Percentiles rank a stretch among this genome's conserved stretches.
Evolutionary conservation across 768 basidiomycete species (phyloP).

Genomic region (Neoboletus brunneissimus): DNA sequence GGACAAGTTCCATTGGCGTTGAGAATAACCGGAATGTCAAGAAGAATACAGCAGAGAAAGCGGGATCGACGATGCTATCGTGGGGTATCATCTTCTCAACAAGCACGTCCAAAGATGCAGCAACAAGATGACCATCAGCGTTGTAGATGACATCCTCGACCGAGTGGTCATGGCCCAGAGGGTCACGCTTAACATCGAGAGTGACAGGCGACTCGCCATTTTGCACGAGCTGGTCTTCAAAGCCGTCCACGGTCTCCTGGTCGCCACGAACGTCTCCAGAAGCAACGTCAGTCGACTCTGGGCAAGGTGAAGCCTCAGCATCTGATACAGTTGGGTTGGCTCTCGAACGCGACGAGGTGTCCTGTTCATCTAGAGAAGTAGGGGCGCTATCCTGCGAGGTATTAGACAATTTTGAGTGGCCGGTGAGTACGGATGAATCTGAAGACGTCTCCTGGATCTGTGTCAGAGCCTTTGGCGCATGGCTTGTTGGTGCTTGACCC

Average conservation of each 20-base stretch:
- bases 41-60: conserved; percentile 89
- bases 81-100: conserved; percentile 99
- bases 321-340: conserved; percentile 28
- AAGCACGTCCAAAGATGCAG: conserved; percentile 82
- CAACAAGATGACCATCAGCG: conserved; percentile 83
- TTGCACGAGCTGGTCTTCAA: conserved; percentile 56
- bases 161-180: conserved; percentile 70
- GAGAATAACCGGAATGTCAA: conserved; percentile 93
- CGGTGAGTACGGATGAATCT: conserved; percentile 44
- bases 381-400: conserved; percentile 48
- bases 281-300: conserved; percentile 41
- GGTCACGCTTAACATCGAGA: conserved; percentile 35
- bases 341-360: conserved; percentile 31
- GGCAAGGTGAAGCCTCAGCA: conserved; percentile 28
- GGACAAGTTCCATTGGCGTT: conserved; percentile 70
- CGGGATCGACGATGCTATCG: conserved; percentile 83
- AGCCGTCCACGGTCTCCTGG: conserved; percentile 29
- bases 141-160: conserved; percentile 88
- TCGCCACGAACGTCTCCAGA: conserved; percentile 49
- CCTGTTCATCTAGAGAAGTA: conserved; percentile 48
- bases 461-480: conserved; percentile 12
- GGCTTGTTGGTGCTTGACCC: conserved; percentile 37
- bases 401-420: conserved; percentile 44
- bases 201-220: conserved; percentile 53
- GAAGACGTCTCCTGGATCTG: conserved; percentile 44